Evolutionary conservation across 116 monocot species (phyloP).

Genomic region (Trichopus zeylanicus): DNA sequence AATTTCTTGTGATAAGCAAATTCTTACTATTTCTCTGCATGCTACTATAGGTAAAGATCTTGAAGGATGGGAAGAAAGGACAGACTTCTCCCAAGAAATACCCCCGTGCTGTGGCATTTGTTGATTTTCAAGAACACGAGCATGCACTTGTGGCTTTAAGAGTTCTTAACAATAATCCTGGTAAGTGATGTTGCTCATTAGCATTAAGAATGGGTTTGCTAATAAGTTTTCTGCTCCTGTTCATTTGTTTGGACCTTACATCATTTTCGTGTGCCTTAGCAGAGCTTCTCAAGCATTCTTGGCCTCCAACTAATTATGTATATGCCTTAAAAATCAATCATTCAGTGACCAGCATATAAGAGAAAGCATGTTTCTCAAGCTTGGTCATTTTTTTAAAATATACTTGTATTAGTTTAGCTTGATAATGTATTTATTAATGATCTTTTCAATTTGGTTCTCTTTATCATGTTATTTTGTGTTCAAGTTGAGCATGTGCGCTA

Average conservation of each 20-base stretch:
- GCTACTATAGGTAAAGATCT: constrained; percentile 67
- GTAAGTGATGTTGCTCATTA: constrained; percentile 29
- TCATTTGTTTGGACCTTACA: neutral
- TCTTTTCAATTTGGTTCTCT: no score
- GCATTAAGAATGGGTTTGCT: neutral
- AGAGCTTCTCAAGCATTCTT: no score
- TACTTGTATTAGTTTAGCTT: no score
- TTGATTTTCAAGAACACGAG: constrained; percentile 91
- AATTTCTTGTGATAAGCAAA: neutral
- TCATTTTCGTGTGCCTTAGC: no score
- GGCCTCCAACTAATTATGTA: no score
- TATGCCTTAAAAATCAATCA: no score
- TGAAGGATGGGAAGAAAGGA: constrained; percentile 79
- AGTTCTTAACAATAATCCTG: constrained; percentile 97
- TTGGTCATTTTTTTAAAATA: no score
- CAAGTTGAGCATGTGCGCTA: no score
- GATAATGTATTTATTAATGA: no score
- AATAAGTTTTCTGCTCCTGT: neutral
- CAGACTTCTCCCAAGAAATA: constrained; percentile 32
- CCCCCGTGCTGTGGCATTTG: constrained; percentile 85
- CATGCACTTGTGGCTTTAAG: constrained; percentile 94
- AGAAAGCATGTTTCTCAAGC: no score
- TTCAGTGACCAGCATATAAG: no score
- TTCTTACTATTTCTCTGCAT: constrained; percentile 3
- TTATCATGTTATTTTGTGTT: no score